Percentiles rank a stretch among this genome's conserved stretches.
These are phyloP conservation scores for Dillenia turbinata DNA, from an alignment of 164 flowering plant species.

Conservation along the genomic window DNA sequence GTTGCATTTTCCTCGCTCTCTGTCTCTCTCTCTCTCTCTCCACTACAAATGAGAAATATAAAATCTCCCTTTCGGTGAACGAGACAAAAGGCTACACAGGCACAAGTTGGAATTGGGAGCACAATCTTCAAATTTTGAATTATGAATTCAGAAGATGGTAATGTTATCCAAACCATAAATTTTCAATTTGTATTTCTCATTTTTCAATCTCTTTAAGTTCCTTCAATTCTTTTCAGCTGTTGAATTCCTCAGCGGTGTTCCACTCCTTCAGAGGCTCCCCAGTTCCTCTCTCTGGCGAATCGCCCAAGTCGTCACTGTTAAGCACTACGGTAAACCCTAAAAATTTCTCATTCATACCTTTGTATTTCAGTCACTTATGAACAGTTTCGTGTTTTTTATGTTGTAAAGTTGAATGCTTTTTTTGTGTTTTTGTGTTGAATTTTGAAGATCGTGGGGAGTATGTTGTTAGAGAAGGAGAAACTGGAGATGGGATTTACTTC, in stretches of 20 bases:
- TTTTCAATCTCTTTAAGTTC: neutral
- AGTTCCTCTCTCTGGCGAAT: slow-evolving; percentile 62
- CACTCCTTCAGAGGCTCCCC: slow-evolving; percentile 78
- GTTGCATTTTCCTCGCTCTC: too few species aligned
- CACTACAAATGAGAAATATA: neutral
- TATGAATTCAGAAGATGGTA: too few species aligned
- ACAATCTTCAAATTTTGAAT: too few species aligned
- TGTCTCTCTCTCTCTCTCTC: too few species aligned
- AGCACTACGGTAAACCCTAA: slow-evolving; percentile 45
- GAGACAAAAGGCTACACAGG: too few species aligned
- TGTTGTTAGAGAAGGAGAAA: slow-evolving; percentile 66
- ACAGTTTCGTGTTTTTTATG: neutral
- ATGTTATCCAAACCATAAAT: too few species aligned
- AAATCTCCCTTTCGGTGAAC: neutral
- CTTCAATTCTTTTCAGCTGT: slow-evolving; percentile 37
- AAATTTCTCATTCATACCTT: neutral
- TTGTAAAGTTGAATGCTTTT: neutral
- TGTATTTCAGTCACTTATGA: neutral
- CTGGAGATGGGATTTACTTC: slow-evolving; percentile 74
- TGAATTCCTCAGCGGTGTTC: slow-evolving; percentile 77
- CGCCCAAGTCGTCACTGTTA: slow-evolving; percentile 51
- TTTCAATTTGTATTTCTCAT: too few species aligned
- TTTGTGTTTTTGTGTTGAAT: neutral
- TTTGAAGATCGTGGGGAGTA: slow-evolving; percentile 51
- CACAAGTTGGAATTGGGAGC: too few species aligned